Evolutionary conservation across 805 yeast genomes (phyloP).

Genomic region (Torulaspora delbrueckii): DNA sequence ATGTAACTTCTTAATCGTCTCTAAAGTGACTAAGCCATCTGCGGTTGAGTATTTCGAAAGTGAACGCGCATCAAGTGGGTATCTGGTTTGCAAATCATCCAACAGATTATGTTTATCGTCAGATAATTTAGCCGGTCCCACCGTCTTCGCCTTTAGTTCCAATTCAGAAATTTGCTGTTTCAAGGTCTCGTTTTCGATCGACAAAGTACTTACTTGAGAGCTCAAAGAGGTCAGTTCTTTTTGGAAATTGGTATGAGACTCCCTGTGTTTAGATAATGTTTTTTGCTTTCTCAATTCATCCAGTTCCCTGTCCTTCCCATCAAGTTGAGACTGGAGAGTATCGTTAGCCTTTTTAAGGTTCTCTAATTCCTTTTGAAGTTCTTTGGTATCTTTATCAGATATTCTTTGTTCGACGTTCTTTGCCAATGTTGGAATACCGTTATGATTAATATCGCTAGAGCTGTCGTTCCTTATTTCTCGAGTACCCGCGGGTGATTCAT

Average conservation of each 20-base stretch:
- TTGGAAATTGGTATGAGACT: conserved; percentile 20
- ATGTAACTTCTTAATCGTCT: conserved; percentile 12
- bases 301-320: conserved; percentile 19
- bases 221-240: conserved; percentile 25
- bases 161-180: conserved; percentile 41
- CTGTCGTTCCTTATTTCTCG: not conserved
- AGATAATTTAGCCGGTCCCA: not conserved
- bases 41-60: conserved; percentile 11
- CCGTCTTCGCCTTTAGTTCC: conserved; percentile 39
- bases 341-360: conserved; percentile 22
- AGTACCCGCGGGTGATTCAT: conserved; percentile 7
- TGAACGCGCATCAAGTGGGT: conserved; percentile 9
- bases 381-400: not conserved
- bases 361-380: not conserved
- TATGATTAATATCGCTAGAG: not conserved
- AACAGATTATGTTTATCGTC: not conserved
- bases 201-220: conserved; percentile 25
- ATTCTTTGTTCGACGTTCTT: not conserved
- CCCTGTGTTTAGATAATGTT: conserved; percentile 1
- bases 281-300: conserved; percentile 10
- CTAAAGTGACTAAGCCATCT: conserved; percentile 20
- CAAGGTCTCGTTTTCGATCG: conserved; percentile 35
- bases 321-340: conserved; percentile 17
- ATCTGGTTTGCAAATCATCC: conserved; percentile 4
- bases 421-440: not conserved